A percentile compares a stretch with the other conserved stretches of the same genome.
phyloP scores from a whole-genome alignment of 257 asterid genomes.

The Ehretia macrophylla region DNA sequence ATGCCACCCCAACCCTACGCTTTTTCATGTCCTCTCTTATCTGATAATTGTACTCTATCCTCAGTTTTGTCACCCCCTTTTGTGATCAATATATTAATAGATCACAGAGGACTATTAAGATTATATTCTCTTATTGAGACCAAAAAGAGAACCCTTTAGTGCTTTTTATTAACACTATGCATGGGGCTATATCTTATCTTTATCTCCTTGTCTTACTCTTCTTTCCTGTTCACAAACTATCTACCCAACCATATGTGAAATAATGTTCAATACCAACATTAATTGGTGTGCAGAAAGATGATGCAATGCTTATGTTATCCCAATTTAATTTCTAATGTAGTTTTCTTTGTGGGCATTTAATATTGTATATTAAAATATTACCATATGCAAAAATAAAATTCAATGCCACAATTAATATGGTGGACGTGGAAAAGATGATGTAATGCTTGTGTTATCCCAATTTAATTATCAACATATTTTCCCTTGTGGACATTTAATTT shows the following conservation, averaged over 20 bases:
- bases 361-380: too few species aligned
- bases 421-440: neutral
- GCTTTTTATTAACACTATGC: too few species aligned
- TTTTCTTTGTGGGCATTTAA: too few species aligned
- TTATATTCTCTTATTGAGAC: too few species aligned
- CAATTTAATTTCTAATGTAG: too few species aligned
- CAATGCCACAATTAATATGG: neutral
- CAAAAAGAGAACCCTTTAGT: too few species aligned
- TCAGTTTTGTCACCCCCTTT: slow-evolving; percentile 27
- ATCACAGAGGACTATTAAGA: neutral
- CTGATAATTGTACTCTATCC: slow-evolving; percentile 20
- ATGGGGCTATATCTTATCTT: neutral
- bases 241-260: neutral
- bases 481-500: too few species aligned
- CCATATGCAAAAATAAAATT: neutral
- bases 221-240: too few species aligned
- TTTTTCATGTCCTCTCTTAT: neutral
- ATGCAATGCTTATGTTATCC: neutral
- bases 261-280: neutral
- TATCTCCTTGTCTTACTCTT: too few species aligned
- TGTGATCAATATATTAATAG: slow-evolving; percentile 10
- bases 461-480: too few species aligned
- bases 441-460: neutral
- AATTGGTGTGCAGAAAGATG: too few species aligned
- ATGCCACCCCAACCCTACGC: slow-evolving; percentile 8